These are phyloP conservation scores for Helotiales sp. DNA, from an alignment of 2,329 filamentous ascomycete species.

Conservation along the genomic window DNA sequence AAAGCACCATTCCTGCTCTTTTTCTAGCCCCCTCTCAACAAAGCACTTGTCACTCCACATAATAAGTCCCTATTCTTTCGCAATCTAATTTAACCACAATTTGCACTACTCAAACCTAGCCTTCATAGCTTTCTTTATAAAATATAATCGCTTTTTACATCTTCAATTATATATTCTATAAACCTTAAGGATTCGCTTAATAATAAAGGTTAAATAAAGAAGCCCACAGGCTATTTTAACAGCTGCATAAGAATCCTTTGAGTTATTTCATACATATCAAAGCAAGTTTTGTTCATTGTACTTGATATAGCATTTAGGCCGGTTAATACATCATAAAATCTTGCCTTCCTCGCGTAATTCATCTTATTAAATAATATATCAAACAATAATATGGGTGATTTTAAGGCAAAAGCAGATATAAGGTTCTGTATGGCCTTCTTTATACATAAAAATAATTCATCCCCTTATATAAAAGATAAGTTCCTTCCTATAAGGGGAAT, in stretches of 20 bases:
- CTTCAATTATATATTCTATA: neutral
- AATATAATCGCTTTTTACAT: neutral
- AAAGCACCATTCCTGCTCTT: neutral
- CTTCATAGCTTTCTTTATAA: neutral
- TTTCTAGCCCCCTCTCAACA: neutral
- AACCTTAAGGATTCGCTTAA: neutral
- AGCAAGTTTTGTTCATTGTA: too few relatives aligned
- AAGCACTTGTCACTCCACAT: too few relatives aligned
- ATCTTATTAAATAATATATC: too few relatives aligned
- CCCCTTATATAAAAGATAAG: neutral
- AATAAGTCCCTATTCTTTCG: too few relatives aligned
- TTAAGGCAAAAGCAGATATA: neutral
- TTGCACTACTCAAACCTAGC: neutral
- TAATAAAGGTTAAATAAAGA: neutral
- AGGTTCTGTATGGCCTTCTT: neutral
- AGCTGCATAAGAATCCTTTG: neutral
- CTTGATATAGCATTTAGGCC: too few relatives aligned
- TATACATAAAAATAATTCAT: neutral
- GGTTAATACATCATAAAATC: too few relatives aligned
- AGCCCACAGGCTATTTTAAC: neutral
- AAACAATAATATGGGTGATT: too few relatives aligned
- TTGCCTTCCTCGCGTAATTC: too few relatives aligned
- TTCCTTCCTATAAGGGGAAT: neutral
- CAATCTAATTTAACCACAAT: neutral
- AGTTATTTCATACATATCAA: too few relatives aligned